Base-by-base conservation (phyloP, 306 rosid species). In the Dryas alaskensis region DNA sequence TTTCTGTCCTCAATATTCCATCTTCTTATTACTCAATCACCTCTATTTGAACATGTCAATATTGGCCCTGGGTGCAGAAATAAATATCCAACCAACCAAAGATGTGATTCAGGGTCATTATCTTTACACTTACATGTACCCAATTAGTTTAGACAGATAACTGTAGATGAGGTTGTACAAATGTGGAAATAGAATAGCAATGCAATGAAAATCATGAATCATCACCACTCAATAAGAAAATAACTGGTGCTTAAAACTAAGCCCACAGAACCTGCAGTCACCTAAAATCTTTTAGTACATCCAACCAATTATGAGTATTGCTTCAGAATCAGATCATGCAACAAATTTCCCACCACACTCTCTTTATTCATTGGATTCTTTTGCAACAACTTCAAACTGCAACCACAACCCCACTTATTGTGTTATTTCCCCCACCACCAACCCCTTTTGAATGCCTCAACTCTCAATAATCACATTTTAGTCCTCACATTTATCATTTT, bases 361-460 rank as follows among this genome's bases (percentile, higher is more conserved):
- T 63, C 14, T n/a, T 42, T 31, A 31, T 58, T 14, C 27, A 58
- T 71, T 44, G 55, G 75, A 44, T 49, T 8, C 25, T 58, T 66
- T 58, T 72, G 57, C 67, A 25, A 55, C 72, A 40, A 54, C 66
- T 72, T 14, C 47, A 3, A 25, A 45, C 45, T 16, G 57, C 57
- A 45, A 57, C 76, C 76, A 72, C 76, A 57, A 8, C 25, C 48
- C 7, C 48, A 62, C 67, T 60, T 37, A 6, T 12, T 60, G 61
- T 4, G 17, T 10, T 10, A 3, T 3, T 45, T 67, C 72, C 22
- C 59, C 58, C 17, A 45, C 31, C 59, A 67, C 72, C 72, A 67
- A 67, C 22, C 78, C 66, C 48, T 31, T 50, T 8, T 40, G 7
- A 50, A 49, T 22, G 69, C 52, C 52, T 63, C 54, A 51, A 63